Evolutionary conservation across 1,284 basidiomycete genomes (phyloP).

Genomic region (Phaffia rhodozyma): DNA sequence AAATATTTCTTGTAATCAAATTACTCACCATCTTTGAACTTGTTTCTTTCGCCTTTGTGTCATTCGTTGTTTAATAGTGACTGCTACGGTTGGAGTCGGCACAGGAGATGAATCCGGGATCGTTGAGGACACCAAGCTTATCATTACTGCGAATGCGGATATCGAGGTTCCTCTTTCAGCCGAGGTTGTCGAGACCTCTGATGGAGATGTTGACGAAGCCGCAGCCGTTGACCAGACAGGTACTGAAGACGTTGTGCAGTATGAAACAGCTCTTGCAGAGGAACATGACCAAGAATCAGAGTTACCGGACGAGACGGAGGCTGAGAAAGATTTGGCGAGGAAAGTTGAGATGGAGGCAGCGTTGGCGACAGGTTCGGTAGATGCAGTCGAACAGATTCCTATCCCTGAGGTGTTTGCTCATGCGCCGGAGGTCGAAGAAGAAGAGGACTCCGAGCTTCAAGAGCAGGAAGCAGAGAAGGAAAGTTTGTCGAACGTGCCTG

Average conservation of each 20-base stretch:
- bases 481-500: no score
- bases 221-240: not conserved
- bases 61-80: not conserved
- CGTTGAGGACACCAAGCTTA: conserved; percentile 1
- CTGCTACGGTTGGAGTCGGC: no score
- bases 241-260: not conserved
- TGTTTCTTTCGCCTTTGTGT: not conserved
- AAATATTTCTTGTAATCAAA: not conserved
- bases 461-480: not conserved
- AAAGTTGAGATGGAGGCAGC: no score
- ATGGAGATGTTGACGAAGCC: not conserved
- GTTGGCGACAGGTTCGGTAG: no score
- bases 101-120: not conserved
- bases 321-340: no score
- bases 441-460: not conserved
- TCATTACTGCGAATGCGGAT: conserved; percentile 3
- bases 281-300: not conserved
- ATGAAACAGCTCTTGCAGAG: not conserved
- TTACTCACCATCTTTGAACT: not conserved
- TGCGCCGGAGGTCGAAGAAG: not conserved
- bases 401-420: no score
- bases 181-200: not conserved
- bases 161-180: not conserved
- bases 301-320: no score
- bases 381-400: no score